These are phyloP conservation scores for Penicillium sp. DNA, from an alignment of 2,329 filamentous ascomycete species.

Conservation along the genomic window DNA sequence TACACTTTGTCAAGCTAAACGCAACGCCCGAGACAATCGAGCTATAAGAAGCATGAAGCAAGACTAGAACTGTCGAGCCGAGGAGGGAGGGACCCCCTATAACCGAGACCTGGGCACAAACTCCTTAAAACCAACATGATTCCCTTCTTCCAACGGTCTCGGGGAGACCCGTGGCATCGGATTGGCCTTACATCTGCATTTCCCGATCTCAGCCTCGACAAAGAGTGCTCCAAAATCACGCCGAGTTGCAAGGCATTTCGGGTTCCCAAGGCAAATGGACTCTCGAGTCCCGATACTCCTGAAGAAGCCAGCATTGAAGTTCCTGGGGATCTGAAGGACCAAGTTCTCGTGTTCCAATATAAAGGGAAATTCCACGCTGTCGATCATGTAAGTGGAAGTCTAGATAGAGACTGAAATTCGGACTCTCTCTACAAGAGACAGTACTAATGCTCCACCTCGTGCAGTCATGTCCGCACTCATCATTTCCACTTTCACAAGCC, in stretches of 20 bases:
- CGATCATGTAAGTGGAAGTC: conserved; percentile 58
- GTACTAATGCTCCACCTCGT: neutral
- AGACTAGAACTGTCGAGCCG: neutral
- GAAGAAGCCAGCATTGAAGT: conserved; percentile 32
- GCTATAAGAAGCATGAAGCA: neutral
- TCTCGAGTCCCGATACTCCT: conserved; percentile 25
- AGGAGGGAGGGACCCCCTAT: neutral
- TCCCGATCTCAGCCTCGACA: conserved; percentile 50
- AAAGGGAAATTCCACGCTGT: conserved; percentile 66
- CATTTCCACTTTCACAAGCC: conserved; percentile 65
- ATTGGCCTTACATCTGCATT: conserved; percentile 59
- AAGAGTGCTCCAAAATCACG: conserved; percentile 40
- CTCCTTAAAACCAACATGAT: conserved; percentile 19
- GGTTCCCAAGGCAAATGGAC: conserved; percentile 44
- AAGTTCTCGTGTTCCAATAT: conserved; percentile 67
- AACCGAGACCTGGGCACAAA: neutral
- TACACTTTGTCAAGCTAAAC: neutral
- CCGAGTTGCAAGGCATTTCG: conserved; percentile 63
- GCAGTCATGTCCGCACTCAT: conserved; percentile 67
- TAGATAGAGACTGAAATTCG: neutral
- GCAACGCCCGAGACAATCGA: neutral
- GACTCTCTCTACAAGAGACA: conserved; percentile 1
- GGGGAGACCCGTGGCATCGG: conserved; percentile 52
- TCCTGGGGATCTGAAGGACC: conserved; percentile 53
- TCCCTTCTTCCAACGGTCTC: conserved; percentile 18